A percentile compares a stretch with the other conserved stretches of the same genome.
Conservation (phyloP, 177 flowering plant genomes). For the Vitis hybrid region DNA sequence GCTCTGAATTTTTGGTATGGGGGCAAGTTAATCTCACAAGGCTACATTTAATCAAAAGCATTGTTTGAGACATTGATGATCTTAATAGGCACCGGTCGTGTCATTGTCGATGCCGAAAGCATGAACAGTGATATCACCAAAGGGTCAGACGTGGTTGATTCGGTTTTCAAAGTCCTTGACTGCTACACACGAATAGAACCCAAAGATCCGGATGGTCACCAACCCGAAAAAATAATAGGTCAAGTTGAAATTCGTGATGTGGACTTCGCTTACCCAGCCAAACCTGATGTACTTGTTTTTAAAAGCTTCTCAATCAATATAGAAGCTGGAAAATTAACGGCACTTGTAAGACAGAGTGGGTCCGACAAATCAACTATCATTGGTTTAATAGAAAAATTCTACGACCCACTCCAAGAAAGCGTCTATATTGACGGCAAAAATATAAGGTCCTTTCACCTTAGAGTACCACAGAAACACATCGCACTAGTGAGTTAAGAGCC, state of each 20-base stretch:
- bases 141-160: conserved; percentile 60
- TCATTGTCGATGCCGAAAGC: conserved; percentile 84
- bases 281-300: conserved; percentile 63
- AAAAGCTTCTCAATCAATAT: conserved; percentile 54
- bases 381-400: conserved; percentile 7
- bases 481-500: conserved; percentile 90
- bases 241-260: conserved; percentile 53
- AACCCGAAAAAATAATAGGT: conserved; percentile 50
- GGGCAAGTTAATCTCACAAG: conserved; percentile 53
- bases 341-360: conserved; percentile 84
- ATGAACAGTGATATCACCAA: conserved; percentile 81
- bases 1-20: conserved; percentile 91
- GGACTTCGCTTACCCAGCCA: conserved; percentile 70
- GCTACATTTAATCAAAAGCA: conserved; percentile 46
- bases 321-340: conserved; percentile 74
- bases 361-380: conserved; percentile 88
- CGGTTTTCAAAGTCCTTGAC: conserved; percentile 69
- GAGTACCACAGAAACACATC: conserved; percentile 59
- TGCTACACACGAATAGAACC: conserved; percentile 64
- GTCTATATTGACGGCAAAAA: too few species aligned
- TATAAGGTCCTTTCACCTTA: conserved; percentile 6
- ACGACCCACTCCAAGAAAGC: too few species aligned
- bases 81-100: conserved; percentile 72
- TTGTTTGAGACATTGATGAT: conserved; percentile 72
- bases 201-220: conserved; percentile 57